These are phyloP conservation scores for Escovopsis sp. DNA, from an alignment of 2,329 filamentous ascomycete genomes.

Conservation along the genomic window DNA sequence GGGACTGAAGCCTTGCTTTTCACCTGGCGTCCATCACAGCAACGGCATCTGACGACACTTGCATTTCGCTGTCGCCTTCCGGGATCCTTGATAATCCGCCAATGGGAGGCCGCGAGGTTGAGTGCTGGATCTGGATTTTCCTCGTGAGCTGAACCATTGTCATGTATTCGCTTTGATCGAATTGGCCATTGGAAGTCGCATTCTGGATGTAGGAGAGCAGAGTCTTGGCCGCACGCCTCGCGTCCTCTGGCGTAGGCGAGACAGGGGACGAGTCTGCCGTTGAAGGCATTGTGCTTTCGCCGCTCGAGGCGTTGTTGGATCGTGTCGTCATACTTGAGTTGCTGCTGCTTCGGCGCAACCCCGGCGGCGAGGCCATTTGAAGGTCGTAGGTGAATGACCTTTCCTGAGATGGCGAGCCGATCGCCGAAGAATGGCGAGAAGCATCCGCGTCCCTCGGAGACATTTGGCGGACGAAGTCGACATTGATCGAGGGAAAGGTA, in stretches of 20 bases:
- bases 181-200: constrained; percentile 47
- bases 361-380: constrained; percentile 24
- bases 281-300: constrained; percentile 9
- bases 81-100: constrained; percentile 41
- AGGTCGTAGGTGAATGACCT: constrained; percentile 31
- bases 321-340: constrained; percentile 20
- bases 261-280: constrained; percentile 40
- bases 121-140: constrained; percentile 55
- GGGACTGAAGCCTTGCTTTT: constrained; percentile 1
- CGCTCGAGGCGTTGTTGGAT: constrained; percentile 10
- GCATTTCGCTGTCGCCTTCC: constrained; percentile 40
- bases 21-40: constrained; percentile 17
- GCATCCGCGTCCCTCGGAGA: constrained; percentile 29
- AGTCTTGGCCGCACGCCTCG: constrained; percentile 64
- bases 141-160: constrained; percentile 72
- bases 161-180: constrained; percentile 64
- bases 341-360: constrained; percentile 20
- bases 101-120: constrained; percentile 20
- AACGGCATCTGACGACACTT: constrained; percentile 10
- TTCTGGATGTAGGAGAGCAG: constrained; percentile 71
- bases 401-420: constrained; percentile 38
- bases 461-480: constrained; percentile 39
- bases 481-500: constrained; percentile 63
- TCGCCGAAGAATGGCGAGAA: constrained; percentile 33
- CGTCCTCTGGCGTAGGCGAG: constrained; percentile 73